phyloP scores from a whole-genome alignment of 176 grass and related monocot genomes.

The Oryza glaberrima region DNA sequence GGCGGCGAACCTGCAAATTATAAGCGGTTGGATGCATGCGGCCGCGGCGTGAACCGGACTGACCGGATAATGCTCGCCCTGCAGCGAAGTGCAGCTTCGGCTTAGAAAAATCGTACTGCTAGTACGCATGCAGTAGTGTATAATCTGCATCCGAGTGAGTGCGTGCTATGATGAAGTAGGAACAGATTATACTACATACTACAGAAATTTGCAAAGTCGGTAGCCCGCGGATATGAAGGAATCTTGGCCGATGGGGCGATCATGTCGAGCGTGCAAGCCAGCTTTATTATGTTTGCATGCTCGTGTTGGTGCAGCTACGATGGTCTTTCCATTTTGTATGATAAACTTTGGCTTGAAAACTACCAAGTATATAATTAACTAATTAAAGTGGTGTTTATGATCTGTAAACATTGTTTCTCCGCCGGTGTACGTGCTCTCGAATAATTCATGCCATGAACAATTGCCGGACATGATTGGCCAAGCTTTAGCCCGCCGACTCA shows the following conservation, averaged over 20 bases:
- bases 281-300: neutral
- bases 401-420: neutral
- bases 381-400: neutral
- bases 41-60: neutral
- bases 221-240: neutral
- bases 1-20: neutral
- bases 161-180: neutral
- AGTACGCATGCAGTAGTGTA: neutral
- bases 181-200: neutral
- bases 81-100: neutral
- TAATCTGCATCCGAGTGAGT: neutral
- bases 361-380: too few relatives aligned
- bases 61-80: neutral
- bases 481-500: neutral
- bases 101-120: too few relatives aligned
- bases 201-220: neutral
- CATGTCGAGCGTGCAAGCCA: neutral
- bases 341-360: too few relatives aligned
- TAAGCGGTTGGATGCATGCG: neutral
- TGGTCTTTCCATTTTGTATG: too few relatives aligned
- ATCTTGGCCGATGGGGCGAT: constrained; percentile 19
- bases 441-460: constrained; percentile 19
- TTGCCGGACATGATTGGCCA: constrained; percentile 25
- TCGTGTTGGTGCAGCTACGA: neutral
- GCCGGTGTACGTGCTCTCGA: neutral